Evolutionary conservation across 1,284 basidiomycete species (phyloP).

Genomic region (Lentinus polychrous): DNA sequence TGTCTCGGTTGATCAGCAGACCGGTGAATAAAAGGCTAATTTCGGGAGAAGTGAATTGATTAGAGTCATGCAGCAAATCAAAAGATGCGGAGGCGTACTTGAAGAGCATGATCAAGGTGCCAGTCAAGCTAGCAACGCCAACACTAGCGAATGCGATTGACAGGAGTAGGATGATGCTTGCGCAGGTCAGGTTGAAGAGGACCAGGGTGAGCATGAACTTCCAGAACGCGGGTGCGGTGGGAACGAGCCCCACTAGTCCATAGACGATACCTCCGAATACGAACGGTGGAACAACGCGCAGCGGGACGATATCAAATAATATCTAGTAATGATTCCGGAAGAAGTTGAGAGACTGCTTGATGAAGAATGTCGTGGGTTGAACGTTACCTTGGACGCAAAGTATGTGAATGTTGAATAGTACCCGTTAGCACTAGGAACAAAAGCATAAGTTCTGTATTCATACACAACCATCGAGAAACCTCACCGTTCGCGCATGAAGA

Average conservation of each 20-base stretch:
- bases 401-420: constrained; percentile 96
- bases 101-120: constrained; percentile 94
- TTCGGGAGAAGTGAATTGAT: not conserved
- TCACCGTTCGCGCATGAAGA: constrained; percentile 94
- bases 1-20: constrained; percentile 89
- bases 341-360: no score
- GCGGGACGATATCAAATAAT: constrained; percentile 91
- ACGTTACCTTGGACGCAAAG: constrained; percentile 79
- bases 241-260: constrained; percentile 88
- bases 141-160: constrained; percentile 83
- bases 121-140: constrained; percentile 88
- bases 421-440: constrained; percentile 81
- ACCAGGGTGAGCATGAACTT: constrained; percentile 95
- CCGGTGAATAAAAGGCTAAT: constrained; percentile 92
- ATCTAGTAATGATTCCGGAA: constrained; percentile 50
- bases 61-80: not conserved
- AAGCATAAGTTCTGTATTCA: no score
- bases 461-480: constrained; percentile 15
- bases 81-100: constrained; percentile 58
- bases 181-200: constrained; percentile 91
- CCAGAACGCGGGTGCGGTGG: constrained; percentile 87
- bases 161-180: constrained; percentile 84
- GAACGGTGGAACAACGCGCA: constrained; percentile 90
- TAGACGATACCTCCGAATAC: constrained; percentile 95
- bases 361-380: no score